A percentile compares a stretch with the other conserved stretches of the same genome.
phyloP scores from a whole-genome alignment of 768 basidiomycete species.

The Exidia glandulosa region DNA sequence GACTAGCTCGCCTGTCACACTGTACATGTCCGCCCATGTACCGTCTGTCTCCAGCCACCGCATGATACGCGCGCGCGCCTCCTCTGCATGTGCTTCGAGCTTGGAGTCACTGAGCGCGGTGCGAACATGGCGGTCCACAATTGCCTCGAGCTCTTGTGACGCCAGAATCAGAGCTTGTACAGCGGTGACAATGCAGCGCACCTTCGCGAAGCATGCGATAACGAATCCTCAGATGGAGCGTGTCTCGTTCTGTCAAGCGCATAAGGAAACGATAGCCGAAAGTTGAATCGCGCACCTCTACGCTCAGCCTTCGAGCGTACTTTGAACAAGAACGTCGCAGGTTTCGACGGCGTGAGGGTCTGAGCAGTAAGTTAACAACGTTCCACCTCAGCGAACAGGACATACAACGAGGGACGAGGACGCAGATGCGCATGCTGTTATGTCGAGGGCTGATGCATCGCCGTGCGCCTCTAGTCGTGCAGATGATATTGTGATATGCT shows the following conservation, averaged over 20 bases:
- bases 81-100: slow-evolving; percentile 2
- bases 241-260: slow-evolving; percentile 43
- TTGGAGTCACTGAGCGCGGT: neutral
- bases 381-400: neutral
- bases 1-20: slow-evolving; percentile 55
- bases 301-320: slow-evolving; percentile 49
- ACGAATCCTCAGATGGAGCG: slow-evolving; percentile 50
- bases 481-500: slow-evolving; percentile 53
- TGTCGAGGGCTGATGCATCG: neutral
- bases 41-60: slow-evolving; percentile 43
- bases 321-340: slow-evolving; percentile 72
- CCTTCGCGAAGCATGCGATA: slow-evolving; percentile 82
- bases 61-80: neutral
- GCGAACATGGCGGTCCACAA: slow-evolving; percentile 4
- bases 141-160: slow-evolving; percentile 49
- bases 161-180: neutral
- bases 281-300: slow-evolving; percentile 34
- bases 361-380: slow-evolving; percentile 16
- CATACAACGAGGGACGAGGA: neutral
- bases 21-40: slow-evolving; percentile 59
- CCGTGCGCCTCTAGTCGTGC: slow-evolving; percentile 4
- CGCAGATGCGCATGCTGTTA: neutral
- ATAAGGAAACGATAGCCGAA: neutral
- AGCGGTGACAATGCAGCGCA: slow-evolving; percentile 23
- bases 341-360: slow-evolving; percentile 67